Evolutionary conservation across 192 early-diverging fungal genomes (phyloP).

Genomic region (Mycoemilia scoparia): DNA sequence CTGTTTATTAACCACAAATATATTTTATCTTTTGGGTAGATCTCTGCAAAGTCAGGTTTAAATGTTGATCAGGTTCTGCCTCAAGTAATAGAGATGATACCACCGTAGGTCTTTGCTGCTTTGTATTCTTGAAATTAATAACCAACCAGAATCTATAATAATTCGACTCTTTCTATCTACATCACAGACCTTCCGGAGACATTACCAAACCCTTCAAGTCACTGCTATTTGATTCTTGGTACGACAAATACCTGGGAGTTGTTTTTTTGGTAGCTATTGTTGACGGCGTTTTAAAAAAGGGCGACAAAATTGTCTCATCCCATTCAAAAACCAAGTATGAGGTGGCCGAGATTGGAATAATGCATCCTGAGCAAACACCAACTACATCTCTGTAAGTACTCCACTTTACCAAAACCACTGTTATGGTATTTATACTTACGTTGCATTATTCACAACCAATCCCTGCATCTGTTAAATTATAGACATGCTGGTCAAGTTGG

Average conservation of each 20-base stretch:
- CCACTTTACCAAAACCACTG: too few species aligned
- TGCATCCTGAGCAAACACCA: constrained; percentile 74
- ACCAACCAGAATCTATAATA: background rate
- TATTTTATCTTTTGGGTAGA: too few species aligned
- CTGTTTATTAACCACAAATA: too few species aligned
- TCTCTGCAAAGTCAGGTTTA: constrained; percentile 76
- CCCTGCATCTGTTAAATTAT: too few species aligned
- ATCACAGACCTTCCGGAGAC: constrained; percentile 51
- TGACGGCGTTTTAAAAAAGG: constrained; percentile 56
- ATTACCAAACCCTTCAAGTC: constrained; percentile 52
- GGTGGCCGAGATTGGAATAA: constrained; percentile 77
- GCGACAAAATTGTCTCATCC: constrained; percentile 65
- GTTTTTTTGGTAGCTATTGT: constrained; percentile 79
- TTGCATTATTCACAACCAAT: constrained; percentile 6
- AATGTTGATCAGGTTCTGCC: constrained; percentile 59
- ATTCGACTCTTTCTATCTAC: constrained; percentile 7
- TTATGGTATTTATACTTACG: background rate
- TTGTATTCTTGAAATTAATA: background rate
- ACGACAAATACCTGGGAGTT: constrained; percentile 94
- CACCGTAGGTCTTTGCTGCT: constrained; percentile 39
- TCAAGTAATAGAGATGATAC: constrained; percentile 56
- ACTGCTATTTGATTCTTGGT: constrained; percentile 95
- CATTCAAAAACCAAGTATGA: constrained; percentile 71
- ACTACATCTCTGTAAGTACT: constrained; percentile 23
- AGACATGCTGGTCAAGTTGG: constrained; percentile 89